Percentiles rank a stretch among this genome's conserved stretches.
Conservation (phyloP, 2,329 filamentous ascomycete genomes). For the Penicillium sp. region DNA sequence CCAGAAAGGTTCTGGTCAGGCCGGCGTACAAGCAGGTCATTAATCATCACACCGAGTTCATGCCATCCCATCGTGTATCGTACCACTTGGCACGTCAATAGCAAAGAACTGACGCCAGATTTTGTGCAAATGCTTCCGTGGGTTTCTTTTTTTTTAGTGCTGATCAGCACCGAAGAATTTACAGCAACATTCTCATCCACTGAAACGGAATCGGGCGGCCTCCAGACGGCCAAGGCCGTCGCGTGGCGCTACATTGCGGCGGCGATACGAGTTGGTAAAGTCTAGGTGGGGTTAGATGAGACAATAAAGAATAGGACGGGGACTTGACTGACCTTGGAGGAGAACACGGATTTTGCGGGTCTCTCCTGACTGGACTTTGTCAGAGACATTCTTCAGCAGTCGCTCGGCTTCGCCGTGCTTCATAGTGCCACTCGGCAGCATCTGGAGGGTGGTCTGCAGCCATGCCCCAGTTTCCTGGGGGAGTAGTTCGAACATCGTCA, state of each 20-base stretch:
- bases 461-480: slow-evolving; percentile 75
- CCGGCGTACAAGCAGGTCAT: slow-evolving; percentile 18
- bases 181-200: slow-evolving; percentile 41
- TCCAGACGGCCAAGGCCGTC: slow-evolving; percentile 87
- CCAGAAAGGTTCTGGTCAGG: slow-evolving; percentile 9
- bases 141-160: slow-evolving; percentile 9
- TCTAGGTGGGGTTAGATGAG: slow-evolving; percentile 47
- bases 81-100: slow-evolving; percentile 19
- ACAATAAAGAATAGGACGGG: background rate
- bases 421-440: slow-evolving; percentile 80
- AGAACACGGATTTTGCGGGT: slow-evolving; percentile 78
- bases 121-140: slow-evolving; percentile 22
- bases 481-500: slow-evolving; percentile 83
- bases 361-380: slow-evolving; percentile 66
- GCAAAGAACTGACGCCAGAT: slow-evolving; percentile 19
- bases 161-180: slow-evolving; percentile 11
- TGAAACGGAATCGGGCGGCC: slow-evolving; percentile 81
- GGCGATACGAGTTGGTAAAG: slow-evolving; percentile 91
- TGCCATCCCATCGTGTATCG: slow-evolving; percentile 18
- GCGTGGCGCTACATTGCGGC: slow-evolving; percentile 90
- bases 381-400: slow-evolving; percentile 74
- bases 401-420: slow-evolving; percentile 76
- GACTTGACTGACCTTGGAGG: slow-evolving; percentile 57
- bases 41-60: slow-evolving; percentile 20
- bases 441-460: slow-evolving; percentile 77